Percentiles rank a stretch among this genome's conserved stretches.
These are phyloP conservation scores for Letharia lupina DNA, from an alignment of 495 filamentous ascomycete species.

Conservation along the genomic window DNA sequence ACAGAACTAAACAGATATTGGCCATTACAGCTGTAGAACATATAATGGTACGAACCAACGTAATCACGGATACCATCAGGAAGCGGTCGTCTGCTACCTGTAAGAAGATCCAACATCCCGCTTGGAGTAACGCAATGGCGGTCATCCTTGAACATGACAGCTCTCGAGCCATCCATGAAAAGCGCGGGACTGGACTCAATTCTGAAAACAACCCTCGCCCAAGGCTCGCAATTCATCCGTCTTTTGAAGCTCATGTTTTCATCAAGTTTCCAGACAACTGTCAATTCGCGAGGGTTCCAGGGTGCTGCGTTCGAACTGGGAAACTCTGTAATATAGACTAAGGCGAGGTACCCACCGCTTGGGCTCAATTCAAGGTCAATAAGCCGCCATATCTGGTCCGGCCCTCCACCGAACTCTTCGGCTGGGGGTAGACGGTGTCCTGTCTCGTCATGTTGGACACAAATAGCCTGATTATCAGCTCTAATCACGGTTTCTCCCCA, in stretches of 20 bases:
- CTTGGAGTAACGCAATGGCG: background rate
- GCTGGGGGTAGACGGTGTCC: conserved; percentile 3
- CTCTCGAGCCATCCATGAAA: background rate
- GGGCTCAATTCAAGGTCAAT: background rate
- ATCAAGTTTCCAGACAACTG: background rate
- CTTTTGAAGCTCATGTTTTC: background rate
- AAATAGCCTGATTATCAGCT: background rate
- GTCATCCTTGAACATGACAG: background rate
- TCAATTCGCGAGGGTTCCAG: background rate
- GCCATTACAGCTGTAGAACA: background rate
- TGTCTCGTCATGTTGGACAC: background rate
- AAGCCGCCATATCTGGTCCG: no score
- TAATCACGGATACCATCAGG: background rate
- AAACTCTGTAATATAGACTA: background rate
- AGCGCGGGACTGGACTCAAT: background rate
- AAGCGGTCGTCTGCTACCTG: background rate
- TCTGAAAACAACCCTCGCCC: background rate
- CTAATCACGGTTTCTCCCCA: background rate
- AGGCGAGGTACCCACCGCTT: background rate
- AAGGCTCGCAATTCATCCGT: background rate
- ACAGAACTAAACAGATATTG: background rate
- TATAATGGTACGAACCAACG: background rate
- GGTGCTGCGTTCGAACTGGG: no score
- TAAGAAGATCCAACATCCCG: background rate
- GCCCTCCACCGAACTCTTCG: no score